These are phyloP conservation scores for Stephanodiscus triporus DNA, from an alignment of 108 stramenopile genomes.

Conservation along the genomic window DNA sequence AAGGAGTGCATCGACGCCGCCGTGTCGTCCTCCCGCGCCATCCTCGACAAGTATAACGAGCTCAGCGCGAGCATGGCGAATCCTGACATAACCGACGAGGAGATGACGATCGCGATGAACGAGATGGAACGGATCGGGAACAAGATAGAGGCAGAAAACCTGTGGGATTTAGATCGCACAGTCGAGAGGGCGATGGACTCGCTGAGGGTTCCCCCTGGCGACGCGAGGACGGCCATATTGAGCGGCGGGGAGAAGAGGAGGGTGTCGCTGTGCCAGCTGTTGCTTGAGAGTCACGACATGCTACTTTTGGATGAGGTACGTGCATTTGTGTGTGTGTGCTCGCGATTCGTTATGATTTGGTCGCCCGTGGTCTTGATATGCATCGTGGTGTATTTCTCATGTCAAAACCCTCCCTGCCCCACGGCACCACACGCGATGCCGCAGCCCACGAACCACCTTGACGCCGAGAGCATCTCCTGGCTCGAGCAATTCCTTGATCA, in stretches of 20 bases:
- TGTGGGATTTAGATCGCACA: constrained; percentile 87
- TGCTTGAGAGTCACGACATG: constrained; percentile 91
- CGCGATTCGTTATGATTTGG: background rate
- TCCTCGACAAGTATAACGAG: constrained; percentile 83
- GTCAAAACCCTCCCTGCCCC: too few relatives aligned
- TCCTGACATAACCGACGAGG: constrained; percentile 76
- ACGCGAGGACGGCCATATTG: constrained; percentile 75
- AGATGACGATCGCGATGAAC: constrained; percentile 67
- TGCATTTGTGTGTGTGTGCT: background rate
- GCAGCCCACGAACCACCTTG: constrained; percentile 68
- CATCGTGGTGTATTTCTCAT: background rate
- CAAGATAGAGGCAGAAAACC: constrained; percentile 86
- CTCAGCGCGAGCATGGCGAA: constrained; percentile 76
- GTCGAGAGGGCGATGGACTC: constrained; percentile 86
- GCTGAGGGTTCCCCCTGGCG: constrained; percentile 77
- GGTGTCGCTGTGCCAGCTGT: constrained; percentile 85
- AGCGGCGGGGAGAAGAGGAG: constrained; percentile 98
- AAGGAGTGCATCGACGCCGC: constrained; percentile 85
- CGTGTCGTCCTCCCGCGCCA: constrained; percentile 65
- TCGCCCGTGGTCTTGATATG: constrained; percentile 26
- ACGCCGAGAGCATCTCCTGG: constrained; percentile 85
- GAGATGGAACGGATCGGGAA: constrained; percentile 69
- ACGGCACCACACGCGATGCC: background rate
- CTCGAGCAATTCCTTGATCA: constrained; percentile 88
- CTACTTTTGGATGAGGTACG: constrained; percentile 85